These are phyloP conservation scores for Wickerhamiella azymoides DNA, from an alignment of 805 yeast genomes.

Conservation along the genomic window DNA sequence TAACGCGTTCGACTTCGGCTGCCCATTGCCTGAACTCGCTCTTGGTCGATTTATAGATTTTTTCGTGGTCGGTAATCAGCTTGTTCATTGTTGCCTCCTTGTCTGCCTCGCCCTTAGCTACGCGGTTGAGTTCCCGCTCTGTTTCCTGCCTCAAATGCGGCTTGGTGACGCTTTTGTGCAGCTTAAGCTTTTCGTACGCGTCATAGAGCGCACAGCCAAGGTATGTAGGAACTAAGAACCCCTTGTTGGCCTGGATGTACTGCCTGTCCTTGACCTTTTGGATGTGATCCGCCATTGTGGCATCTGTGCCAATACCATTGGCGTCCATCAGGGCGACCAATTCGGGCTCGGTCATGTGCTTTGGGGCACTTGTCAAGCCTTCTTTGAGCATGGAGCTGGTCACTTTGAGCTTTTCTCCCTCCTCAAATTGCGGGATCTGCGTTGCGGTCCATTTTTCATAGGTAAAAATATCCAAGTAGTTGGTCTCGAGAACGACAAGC, in stretches of 20 bases:
- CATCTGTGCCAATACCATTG: slow-evolving; percentile 97
- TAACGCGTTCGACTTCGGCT: slow-evolving; percentile 10
- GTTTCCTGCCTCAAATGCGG: slow-evolving; percentile 73
- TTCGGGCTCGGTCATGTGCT: slow-evolving; percentile 80
- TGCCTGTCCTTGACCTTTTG: slow-evolving; percentile 58
- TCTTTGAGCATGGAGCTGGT: slow-evolving; percentile 44
- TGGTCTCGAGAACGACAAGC: slow-evolving; percentile 52
- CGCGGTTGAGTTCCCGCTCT: slow-evolving; percentile 50
- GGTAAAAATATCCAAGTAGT: slow-evolving; percentile 67
- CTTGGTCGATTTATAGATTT: slow-evolving; percentile 13
- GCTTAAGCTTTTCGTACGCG: slow-evolving; percentile 70
- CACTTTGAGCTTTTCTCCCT: slow-evolving; percentile 46
- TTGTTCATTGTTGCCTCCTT: slow-evolving; percentile 24
- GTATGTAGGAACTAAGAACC: slow-evolving; percentile 53
- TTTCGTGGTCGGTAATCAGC: slow-evolving; percentile 15
- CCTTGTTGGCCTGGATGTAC: slow-evolving; percentile 38
- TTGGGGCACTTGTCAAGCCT: slow-evolving; percentile 74
- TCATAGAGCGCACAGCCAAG: slow-evolving; percentile 79
- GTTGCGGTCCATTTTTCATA: slow-evolving; percentile 63
- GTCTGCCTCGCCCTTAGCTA: slow-evolving; percentile 49
- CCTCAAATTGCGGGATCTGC: slow-evolving; percentile 47
- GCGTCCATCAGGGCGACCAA: slow-evolving; percentile 87
- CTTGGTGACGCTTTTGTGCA: slow-evolving; percentile 67
- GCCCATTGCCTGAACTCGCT: slow-evolving; percentile 3
- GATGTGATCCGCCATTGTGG: slow-evolving; percentile 96